Percentiles rank a stretch among this genome's conserved stretches.
Evolutionary conservation across 371 early-diverging fungal genomes (phyloP).

Genomic region (Mortierella sp.): DNA sequence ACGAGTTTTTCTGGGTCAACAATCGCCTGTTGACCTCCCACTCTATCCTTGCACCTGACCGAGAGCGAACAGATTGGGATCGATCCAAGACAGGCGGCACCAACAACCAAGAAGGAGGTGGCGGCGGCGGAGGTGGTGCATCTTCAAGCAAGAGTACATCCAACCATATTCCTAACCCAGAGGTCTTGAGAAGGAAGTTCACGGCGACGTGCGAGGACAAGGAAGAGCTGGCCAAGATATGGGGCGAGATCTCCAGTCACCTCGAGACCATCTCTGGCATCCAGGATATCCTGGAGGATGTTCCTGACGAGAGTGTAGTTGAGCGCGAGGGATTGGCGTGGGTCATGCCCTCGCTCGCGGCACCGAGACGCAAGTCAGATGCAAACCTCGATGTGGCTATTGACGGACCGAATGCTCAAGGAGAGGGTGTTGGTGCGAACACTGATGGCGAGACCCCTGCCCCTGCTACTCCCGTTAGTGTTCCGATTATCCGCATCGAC

Average conservation of each 20-base stretch:
- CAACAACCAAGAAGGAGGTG: constrained; percentile 31
- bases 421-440: not conserved
- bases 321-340: constrained; percentile 43
- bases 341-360: constrained; percentile 49
- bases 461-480: not conserved
- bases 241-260: constrained; percentile 53
- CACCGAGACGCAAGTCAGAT: constrained; percentile 48
- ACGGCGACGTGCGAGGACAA: constrained; percentile 34
- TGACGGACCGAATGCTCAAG: not conserved
- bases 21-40: constrained; percentile 86
- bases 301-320: constrained; percentile 53
- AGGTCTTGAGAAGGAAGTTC: constrained; percentile 38
- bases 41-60: constrained; percentile 59
- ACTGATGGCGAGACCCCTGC: not conserved
- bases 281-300: constrained; percentile 57
- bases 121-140: constrained; percentile 30
- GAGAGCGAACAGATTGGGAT: constrained; percentile 50
- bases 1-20: constrained; percentile 91
- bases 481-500: constrained; percentile 54
- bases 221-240: constrained; percentile 44
- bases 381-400: constrained; percentile 8
- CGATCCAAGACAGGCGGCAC: constrained; percentile 32
- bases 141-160: constrained; percentile 35
- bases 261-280: constrained; percentile 51
- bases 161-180: constrained; percentile 47